These are phyloP conservation scores for Fusarium heterosporum DNA, from an alignment of 2,329 filamentous ascomycete species.

Conservation along the genomic window DNA sequence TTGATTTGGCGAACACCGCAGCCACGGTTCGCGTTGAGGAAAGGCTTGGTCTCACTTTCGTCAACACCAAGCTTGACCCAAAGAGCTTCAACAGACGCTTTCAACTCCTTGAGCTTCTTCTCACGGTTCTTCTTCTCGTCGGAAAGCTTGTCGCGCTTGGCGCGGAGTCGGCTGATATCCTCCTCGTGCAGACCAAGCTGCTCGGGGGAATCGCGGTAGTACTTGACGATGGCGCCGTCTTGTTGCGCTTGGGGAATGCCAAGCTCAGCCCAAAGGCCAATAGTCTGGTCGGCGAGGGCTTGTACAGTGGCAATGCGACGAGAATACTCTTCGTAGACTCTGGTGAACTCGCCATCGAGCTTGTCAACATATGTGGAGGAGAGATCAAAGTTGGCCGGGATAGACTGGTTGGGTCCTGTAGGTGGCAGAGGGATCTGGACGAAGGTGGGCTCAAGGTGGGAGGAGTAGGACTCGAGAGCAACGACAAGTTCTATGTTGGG, in stretches of 20 bases:
- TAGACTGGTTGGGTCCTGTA: constrained; percentile 77
- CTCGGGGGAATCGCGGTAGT: constrained; percentile 90
- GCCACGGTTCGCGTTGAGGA: constrained; percentile 88
- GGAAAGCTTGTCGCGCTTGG: constrained; percentile 82
- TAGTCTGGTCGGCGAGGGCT: constrained; percentile 82
- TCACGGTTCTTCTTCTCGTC: constrained; percentile 92
- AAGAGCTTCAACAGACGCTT: constrained; percentile 80
- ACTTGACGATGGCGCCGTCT: constrained; percentile 86
- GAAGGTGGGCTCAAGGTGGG: constrained; percentile 91
- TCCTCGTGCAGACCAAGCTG: constrained; percentile 93
- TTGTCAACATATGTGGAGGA: constrained; percentile 87
- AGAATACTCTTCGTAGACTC: constrained; percentile 96
- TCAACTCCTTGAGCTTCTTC: constrained; percentile 79
- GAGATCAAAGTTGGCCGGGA: constrained; percentile 90
- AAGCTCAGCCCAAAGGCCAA: constrained; percentile 94
- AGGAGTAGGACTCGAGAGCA: constrained; percentile 95
- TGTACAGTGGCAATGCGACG: constrained; percentile 82
- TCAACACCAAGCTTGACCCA: constrained; percentile 92
- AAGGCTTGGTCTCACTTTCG: constrained; percentile 83
- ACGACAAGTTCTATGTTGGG: constrained; percentile 80
- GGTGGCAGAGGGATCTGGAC: constrained; percentile 88
- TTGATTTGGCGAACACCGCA: constrained; percentile 93
- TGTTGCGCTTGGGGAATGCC: constrained; percentile 95
- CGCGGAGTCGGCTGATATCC: constrained; percentile 78
- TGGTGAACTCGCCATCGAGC: constrained; percentile 90